These are phyloP conservation scores for Lactuca saligna DNA, from an alignment of 129 eudicot species.

Conservation along the genomic window DNA sequence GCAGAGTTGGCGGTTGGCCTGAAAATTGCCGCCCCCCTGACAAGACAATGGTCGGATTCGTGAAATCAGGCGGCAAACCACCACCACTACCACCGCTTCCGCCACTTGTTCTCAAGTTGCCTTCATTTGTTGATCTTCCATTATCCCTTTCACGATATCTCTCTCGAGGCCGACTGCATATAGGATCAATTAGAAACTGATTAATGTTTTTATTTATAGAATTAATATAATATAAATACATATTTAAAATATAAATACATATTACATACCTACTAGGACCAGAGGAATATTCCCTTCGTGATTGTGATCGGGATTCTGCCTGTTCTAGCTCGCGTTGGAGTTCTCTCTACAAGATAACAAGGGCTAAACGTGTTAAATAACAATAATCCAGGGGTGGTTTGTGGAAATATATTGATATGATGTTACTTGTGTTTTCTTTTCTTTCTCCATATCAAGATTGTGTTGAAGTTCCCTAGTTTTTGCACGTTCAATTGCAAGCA, in stretches of 20 bases:
- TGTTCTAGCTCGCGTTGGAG: slow-evolving; percentile 89
- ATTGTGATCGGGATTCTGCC: slow-evolving; percentile 63
- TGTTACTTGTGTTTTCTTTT: slow-evolving; percentile 86
- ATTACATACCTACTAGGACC: slow-evolving; percentile 53
- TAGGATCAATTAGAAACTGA: neutral
- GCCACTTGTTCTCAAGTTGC: slow-evolving; percentile 53
- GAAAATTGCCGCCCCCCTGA: slow-evolving; percentile 58
- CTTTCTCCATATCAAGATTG: slow-evolving; percentile 89
- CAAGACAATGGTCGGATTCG: slow-evolving; percentile 49
- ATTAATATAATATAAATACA: neutral
- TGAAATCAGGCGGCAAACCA: slow-evolving; percentile 45
- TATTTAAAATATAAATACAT: neutral
- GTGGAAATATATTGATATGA: neutral
- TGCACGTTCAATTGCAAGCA: slow-evolving; percentile 79
- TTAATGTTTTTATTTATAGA: neutral
- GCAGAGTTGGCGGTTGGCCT: slow-evolving; percentile 73
- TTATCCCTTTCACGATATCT: slow-evolving; percentile 86
- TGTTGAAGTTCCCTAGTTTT: slow-evolving; percentile 89
- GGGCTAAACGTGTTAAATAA: neutral
- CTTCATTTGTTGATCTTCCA: slow-evolving; percentile 60
- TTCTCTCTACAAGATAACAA: slow-evolving; percentile 63
- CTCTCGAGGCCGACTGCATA: slow-evolving; percentile 70
- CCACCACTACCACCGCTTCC: slow-evolving; percentile 32
- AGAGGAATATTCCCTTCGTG: slow-evolving; percentile 78
- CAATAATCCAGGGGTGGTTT: neutral